Evolutionary conservation across 2,329 filamentous ascomycete species (phyloP), one percentile per base, ranked within the genome.

Genomic region (Ceratocystiopsis brevicomis): DNA sequence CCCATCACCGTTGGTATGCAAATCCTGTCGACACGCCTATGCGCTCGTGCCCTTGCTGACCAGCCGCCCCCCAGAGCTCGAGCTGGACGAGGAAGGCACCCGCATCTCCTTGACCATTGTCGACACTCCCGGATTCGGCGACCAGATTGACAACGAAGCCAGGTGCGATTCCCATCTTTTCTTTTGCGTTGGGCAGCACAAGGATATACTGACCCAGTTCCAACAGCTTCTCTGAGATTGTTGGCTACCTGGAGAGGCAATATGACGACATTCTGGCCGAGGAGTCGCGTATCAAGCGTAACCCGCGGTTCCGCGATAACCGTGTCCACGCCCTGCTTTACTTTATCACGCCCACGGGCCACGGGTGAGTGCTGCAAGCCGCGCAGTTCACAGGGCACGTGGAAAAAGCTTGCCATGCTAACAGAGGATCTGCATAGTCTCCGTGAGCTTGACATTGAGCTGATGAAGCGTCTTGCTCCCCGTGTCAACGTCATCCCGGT

Each of bases 251-350:
- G 57, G 90, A 98, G 73, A 78, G 88, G 68, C 88, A 98, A 76
- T 96, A 96, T 65, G 90, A 98, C 65, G 87, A 96, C 62, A 96
- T 98, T 71, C 76, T 98, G 55, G 88, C 90, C 49, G 88, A 96
- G 69, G 90, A 98, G 70, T 96, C 90, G 57, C 85, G 90, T 71
- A 98, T 98, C 73, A 98, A 98, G 83, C 90, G 90, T 86, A 98
- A 98, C 71, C 90, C 90, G 55, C 80, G 90, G 58, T 98, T 98
- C 81, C 81, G 90, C 59, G 90, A 98, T 68, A 96, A 98, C 69
- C 84, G 90, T 68, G 85, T 98, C 40, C 90, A 98, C 60, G 90
- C 87, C 53, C 78, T 98, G 61, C 79, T 98, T 56, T 98, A 98
- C 74, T 98, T 98, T 64, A 96, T 98, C 71, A 93, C 90, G 52